Conservation (phyloP, 768 basidiomycete genomes). For the Naematelia aurantialba region DNA sequence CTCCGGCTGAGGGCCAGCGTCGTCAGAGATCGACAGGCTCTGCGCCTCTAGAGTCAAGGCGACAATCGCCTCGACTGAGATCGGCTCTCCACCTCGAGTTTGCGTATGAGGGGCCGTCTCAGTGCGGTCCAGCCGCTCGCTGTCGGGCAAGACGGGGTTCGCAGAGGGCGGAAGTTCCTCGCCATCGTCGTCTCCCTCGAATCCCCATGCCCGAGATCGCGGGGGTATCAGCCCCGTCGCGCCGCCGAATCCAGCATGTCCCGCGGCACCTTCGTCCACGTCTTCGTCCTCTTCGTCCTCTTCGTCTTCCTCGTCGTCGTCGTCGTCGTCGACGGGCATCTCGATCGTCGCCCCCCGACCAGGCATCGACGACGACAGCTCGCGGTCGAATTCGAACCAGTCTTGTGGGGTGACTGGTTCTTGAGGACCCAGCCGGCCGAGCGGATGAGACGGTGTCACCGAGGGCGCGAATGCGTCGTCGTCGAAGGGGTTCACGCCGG, state of each 20-base stretch:
- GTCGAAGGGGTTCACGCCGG: conserved; percentile 44
- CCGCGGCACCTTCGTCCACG: conserved; percentile 11
- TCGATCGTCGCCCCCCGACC: conserved; percentile 6
- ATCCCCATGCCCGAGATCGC: conserved; percentile 31
- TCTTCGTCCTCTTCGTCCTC: conserved; percentile 21
- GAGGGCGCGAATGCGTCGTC: conserved; percentile 39
- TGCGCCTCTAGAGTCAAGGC: not conserved
- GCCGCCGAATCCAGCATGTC: conserved; percentile 11
- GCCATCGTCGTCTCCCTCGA: conserved; percentile 22
- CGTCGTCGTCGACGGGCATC: conserved; percentile 25
- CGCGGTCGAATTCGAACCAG: conserved; percentile 47
- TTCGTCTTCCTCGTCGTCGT: conserved; percentile 9
- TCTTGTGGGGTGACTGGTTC: conserved; percentile 45
- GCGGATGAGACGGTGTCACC: conserved; percentile 23
- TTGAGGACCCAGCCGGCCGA: conserved; percentile 10
- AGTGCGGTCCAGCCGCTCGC: not conserved
- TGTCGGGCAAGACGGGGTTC: conserved; percentile 7
- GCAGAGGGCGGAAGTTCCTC: conserved; percentile 22
- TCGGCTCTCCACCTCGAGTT: not conserved
- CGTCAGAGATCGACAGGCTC: not conserved
- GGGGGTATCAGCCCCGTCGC: conserved; percentile 15
- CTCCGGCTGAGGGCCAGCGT: no score
- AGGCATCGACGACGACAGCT: conserved; percentile 19
- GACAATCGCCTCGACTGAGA: not conserved
- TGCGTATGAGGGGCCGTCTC: not conserved